Percentiles rank a stretch among this genome's conserved stretches.
These are phyloP conservation scores for Kalmusia sp. DNA, from an alignment of 2,329 filamentous ascomycete genomes.

Conservation along the genomic window DNA sequence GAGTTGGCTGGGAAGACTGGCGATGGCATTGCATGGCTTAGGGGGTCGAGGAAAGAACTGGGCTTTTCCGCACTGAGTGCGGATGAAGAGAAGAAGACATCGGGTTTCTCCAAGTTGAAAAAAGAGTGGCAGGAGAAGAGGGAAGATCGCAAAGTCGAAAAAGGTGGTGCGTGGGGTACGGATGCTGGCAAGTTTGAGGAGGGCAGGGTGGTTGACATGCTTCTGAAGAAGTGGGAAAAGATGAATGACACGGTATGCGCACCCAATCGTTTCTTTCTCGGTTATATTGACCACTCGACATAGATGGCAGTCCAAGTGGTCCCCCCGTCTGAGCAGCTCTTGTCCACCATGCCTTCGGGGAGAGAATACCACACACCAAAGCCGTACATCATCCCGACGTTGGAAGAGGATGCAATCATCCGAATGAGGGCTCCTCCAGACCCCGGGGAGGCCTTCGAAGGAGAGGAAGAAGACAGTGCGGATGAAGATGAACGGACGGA, in stretches of 20 bases:
- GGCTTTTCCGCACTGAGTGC: constrained; percentile 61
- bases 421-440: constrained; percentile 65
- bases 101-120: constrained; percentile 69
- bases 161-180: constrained; percentile 74
- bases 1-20: constrained; percentile 83
- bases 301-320: constrained; percentile 82
- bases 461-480: constrained; percentile 44
- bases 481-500: constrained; percentile 41
- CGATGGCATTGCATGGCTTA: constrained; percentile 84
- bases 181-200: constrained; percentile 89
- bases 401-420: constrained; percentile 70
- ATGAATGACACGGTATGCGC: constrained; percentile 84
- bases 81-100: constrained; percentile 55
- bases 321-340: constrained; percentile 72
- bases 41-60: constrained; percentile 77
- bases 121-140: constrained; percentile 78
- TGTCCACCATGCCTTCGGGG: constrained; percentile 84
- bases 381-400: constrained; percentile 68
- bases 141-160: constrained; percentile 81
- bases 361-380: constrained; percentile 81
- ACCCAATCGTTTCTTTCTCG: background rate
- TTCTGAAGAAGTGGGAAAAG: constrained; percentile 88
- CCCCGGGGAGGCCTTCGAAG: constrained; percentile 51
- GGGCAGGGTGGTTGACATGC: constrained; percentile 81
- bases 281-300: background rate